Conservation (phyloP, 2,329 filamentous ascomycete species). For the Ophiostoma perfectum region DNA sequence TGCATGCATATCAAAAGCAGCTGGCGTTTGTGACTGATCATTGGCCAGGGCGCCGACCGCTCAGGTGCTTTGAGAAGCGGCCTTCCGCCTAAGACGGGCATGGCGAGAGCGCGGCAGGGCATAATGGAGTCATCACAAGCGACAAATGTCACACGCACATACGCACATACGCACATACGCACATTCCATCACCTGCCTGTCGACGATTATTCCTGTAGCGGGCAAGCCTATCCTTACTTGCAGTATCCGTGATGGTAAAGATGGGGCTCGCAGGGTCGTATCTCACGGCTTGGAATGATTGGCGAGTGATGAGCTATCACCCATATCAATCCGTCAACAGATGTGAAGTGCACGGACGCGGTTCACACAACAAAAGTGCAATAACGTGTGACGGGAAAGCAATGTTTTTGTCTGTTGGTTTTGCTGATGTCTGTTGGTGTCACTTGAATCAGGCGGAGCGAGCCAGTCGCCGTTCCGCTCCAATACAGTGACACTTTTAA, state of each 20-base stretch:
- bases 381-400: neutral
- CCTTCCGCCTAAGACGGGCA: neutral
- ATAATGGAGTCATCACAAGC: neutral
- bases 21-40: neutral
- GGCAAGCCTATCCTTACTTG: neutral
- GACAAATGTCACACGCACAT: neutral
- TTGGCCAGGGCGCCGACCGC: neutral
- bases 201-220: neutral
- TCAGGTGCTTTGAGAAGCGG: neutral
- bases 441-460: neutral
- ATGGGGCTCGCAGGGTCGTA: neutral
- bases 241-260: neutral
- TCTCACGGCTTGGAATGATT: neutral
- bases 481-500: too few relatives aligned
- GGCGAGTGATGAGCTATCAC: neutral
- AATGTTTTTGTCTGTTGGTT: neutral
- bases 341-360: neutral
- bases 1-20: neutral
- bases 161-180: neutral
- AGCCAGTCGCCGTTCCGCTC: neutral
- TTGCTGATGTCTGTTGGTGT: slow-evolving; percentile 1
- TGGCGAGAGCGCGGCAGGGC: slow-evolving; percentile 1
- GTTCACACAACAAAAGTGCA: too few relatives aligned
- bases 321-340: neutral
- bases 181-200: neutral